Base-by-base conservation (phyloP, 345 rosid genomes). In the Laguncularia racemosa region DNA sequence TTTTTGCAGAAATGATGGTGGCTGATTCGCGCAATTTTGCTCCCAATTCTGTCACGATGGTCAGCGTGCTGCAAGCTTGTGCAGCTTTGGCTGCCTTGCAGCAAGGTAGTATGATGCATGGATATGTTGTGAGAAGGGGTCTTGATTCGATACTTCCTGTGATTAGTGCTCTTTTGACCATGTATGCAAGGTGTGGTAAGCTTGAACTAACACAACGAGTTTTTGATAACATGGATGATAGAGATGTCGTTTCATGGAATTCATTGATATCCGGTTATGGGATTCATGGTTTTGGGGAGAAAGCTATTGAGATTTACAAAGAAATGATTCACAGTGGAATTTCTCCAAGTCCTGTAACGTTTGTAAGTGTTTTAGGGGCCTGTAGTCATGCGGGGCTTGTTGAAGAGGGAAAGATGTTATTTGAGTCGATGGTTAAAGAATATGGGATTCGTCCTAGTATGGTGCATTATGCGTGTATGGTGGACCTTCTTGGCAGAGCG, bases 401-500 rank as follows among this genome's bases (percentile, higher is more conserved):
- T 14, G 95, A 84, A 61, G 82, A 86, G 60, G 98, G 98, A 28
- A 84, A 85, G 69, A 61, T 57, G 70, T 59, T 80, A 50, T 92
- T 86, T 57, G 56, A 76, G 40, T 76, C 84, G 1, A 92, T 89
- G 95, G 70, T 40, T 62, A 60, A 71, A 65, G 71, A 72, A 20
- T 85, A 92, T 52, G 60, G 77, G 65, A 80, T 89, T 16, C 48
- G 60, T 54, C 97, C 98, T 47, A 71, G 70, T 15, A 77, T 81
- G 38, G 96, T 89, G 79, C 98, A 92, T 74, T 92, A 92, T 66
- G 96, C 98, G 63, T 80, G 93, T 68, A 89, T 92, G 96, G 98
- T 92, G 58, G 98, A 89, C 75, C 89, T 92, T 48, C 86, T 86
- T 60, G 95, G 98, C 28, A 83, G 98, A 56, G 91, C 97, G n/a